These are phyloP conservation scores for Gentiana macrophylla DNA, from an alignment of 257 asterid species.

Conservation along the genomic window DNA sequence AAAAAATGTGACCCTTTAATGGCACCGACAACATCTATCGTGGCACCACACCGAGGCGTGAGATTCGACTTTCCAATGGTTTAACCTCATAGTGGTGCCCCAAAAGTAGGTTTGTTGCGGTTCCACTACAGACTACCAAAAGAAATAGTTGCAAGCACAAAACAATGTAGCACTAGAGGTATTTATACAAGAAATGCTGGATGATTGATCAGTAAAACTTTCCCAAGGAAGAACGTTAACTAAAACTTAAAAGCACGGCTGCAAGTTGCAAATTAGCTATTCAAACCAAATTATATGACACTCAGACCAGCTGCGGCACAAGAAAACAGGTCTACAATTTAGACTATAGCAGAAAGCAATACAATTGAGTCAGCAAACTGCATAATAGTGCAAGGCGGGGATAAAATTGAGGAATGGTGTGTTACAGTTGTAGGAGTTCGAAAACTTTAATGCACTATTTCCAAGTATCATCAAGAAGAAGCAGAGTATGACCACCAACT, in stretches of 20 bases:
- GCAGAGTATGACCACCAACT: too few relatives aligned
- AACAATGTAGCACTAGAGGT: too few relatives aligned
- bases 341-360: neutral
- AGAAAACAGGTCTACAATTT: neutral
- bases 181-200: too few relatives aligned
- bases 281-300: neutral
- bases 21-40: neutral
- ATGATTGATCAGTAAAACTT: neutral
- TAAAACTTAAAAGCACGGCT: neutral
- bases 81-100: too few relatives aligned
- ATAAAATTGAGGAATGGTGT: neutral
- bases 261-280: neutral
- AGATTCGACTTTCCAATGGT: too few relatives aligned
- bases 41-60: too few relatives aligned
- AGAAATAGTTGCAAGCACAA: too few relatives aligned
- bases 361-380: constrained; percentile 1
- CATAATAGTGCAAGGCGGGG: neutral
- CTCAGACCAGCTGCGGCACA: neutral
- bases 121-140: too few relatives aligned
- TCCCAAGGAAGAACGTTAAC: neutral
- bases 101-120: neutral
- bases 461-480: neutral
- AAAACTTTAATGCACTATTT: too few relatives aligned
- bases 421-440: neutral
- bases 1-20: neutral